phyloP scores from a whole-genome alignment of 2,329 filamentous ascomycete species.

The Alternaria gansuensis region DNA sequence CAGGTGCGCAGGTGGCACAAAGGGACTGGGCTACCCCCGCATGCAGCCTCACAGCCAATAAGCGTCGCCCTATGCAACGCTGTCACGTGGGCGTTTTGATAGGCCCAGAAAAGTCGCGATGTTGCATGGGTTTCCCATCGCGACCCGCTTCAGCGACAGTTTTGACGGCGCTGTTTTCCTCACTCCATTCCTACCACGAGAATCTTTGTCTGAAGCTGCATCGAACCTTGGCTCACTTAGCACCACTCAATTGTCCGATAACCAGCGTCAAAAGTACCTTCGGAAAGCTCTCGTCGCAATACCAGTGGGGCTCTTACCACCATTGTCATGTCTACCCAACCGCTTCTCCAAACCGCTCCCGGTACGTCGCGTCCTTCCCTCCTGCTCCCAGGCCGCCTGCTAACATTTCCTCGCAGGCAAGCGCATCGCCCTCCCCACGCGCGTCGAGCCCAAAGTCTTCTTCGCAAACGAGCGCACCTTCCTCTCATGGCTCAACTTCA shows the following conservation, averaged over 20 bases:
- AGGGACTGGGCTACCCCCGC: conserved; percentile 8
- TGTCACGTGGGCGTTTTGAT: conserved; percentile 43
- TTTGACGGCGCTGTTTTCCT: conserved; percentile 9
- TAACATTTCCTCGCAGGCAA: conserved; percentile 72
- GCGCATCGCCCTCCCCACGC: conserved; percentile 95
- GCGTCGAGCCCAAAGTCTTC: conserved; percentile 99
- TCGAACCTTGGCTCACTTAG: not conserved
- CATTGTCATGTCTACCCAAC: conserved; percentile 87
- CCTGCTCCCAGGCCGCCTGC: not conserved
- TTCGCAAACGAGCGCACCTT: conserved; percentile 99
- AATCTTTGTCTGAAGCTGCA: conserved; percentile 22
- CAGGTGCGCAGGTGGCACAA: conserved; percentile 3
- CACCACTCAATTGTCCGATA: conserved; percentile 20
- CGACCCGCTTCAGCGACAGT: conserved; percentile 11
- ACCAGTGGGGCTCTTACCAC: conserved; percentile 24
- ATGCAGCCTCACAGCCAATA: conserved; percentile 10
- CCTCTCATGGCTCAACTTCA: conserved; percentile 99
- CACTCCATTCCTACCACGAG: not conserved
- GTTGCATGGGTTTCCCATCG: conserved; percentile 18
- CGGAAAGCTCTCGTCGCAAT: conserved; percentile 21
- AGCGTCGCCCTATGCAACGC: conserved; percentile 1
- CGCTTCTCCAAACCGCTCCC: conserved; percentile 91
- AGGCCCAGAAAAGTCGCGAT: conserved; percentile 26
- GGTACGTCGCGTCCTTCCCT: conserved; percentile 63
- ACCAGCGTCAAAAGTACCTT: conserved; percentile 4